These are phyloP conservation scores for Trametes coccinea DNA, from an alignment of 768 basidiomycete species.

Conservation along the genomic window DNA sequence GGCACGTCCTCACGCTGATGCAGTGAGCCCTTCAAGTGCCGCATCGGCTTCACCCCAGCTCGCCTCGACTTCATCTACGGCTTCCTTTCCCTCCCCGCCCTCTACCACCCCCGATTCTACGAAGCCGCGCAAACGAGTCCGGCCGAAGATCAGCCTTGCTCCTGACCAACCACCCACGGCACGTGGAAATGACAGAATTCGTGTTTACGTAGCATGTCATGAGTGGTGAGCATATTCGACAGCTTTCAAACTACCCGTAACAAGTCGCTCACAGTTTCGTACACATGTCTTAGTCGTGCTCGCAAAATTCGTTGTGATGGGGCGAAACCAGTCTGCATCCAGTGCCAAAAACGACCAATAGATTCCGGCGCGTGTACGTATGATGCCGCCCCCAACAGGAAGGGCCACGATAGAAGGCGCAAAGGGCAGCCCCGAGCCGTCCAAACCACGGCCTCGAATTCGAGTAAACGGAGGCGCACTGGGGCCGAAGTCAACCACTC, in stretches of 20 bases:
- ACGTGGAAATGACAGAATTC: conserved; percentile 69
- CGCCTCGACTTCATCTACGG: too few species aligned
- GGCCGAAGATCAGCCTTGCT: conserved; percentile 63
- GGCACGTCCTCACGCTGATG: not conserved
- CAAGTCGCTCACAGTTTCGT: too few species aligned
- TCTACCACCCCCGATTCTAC: not conserved
- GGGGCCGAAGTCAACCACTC: not conserved
- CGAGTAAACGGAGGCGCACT: not conserved
- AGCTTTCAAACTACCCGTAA: too few species aligned
- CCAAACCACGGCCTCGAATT: not conserved
- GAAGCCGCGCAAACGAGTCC: conserved; percentile 11
- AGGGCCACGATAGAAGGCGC: conserved; percentile 6
- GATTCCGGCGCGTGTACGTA: conserved; percentile 11
- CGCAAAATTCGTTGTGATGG: conserved; percentile 20
- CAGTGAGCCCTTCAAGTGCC: not conserved
- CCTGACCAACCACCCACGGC: conserved; percentile 78
- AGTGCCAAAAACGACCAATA: conserved; percentile 15
- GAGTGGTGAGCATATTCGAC: conserved; percentile 54
- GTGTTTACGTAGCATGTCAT: conserved; percentile 77
- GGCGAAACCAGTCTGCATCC: conserved; percentile 16
- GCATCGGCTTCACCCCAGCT: too few species aligned
- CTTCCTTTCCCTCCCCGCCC: too few species aligned
- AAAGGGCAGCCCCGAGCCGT: not conserved
- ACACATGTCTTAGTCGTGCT: conserved; percentile 6
- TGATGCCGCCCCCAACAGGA: conserved; percentile 16